Conservation (phyloP, 805 yeast genomes). For the Metschnikowia santaceciliae region DNA sequence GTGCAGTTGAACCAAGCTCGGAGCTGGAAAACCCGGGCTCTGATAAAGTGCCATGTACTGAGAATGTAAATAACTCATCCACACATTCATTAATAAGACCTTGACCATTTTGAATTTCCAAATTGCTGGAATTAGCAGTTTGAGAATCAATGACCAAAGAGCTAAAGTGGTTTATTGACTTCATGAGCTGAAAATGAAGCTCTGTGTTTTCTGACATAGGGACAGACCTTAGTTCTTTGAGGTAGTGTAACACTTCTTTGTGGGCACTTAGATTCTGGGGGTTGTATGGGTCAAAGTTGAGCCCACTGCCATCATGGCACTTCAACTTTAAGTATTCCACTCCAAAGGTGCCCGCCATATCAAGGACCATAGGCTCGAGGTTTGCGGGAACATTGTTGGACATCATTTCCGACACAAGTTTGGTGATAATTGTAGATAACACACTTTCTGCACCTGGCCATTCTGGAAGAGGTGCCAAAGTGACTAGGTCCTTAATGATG, state of each 20-base stretch:
- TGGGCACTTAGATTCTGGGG: neutral
- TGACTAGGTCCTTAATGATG: constrained; percentile 53
- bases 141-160: neutral
- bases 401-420: constrained; percentile 1
- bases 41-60: neutral
- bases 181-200: constrained; percentile 10
- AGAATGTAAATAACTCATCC: constrained; percentile 5
- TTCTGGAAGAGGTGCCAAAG: constrained; percentile 49
- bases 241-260: constrained; percentile 2
- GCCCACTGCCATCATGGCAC: neutral
- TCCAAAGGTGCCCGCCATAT: constrained; percentile 8
- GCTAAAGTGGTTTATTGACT: constrained; percentile 1
- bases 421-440: neutral
- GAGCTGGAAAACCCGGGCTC: neutral
- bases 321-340: constrained; percentile 4
- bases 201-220: neutral
- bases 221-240: constrained; percentile 1
- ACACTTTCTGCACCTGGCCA: constrained; percentile 54
- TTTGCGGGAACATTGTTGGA: neutral
- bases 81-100: neutral
- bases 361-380: constrained; percentile 12
- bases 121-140: neutral
- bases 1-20: neutral
- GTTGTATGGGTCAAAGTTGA: neutral
- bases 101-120: neutral